These are phyloP conservation scores for Spathaspora sp. DNA, from an alignment of 1,139 yeast species.

Conservation along the genomic window DNA sequence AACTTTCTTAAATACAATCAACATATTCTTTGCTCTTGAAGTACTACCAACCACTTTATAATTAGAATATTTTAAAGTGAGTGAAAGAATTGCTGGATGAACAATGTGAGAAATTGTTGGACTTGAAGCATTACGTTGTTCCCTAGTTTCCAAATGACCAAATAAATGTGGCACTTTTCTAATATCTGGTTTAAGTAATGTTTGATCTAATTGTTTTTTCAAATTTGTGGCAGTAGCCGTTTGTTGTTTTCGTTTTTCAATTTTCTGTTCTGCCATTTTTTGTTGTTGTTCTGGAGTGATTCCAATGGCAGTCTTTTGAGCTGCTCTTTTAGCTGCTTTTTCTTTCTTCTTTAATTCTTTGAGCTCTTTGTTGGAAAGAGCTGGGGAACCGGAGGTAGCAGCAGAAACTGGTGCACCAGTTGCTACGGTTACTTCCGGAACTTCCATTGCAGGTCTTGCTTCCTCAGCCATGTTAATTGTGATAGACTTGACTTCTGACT, in stretches of 20 bases:
- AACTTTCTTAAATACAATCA: conserved; percentile 79
- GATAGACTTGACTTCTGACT: not conserved
- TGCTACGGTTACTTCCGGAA: conserved; percentile 1
- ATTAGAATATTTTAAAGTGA: conserved; percentile 79
- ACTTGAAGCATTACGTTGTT: conserved; percentile 69
- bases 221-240: conserved; percentile 48
- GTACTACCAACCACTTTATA: conserved; percentile 89
- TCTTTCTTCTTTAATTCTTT: conserved; percentile 87
- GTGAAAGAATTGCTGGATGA: conserved; percentile 80
- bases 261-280: conserved; percentile 40
- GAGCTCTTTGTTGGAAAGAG: conserved; percentile 78
- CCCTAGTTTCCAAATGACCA: conserved; percentile 84
- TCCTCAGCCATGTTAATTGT: conserved; percentile 5
- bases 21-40: conserved; percentile 81
- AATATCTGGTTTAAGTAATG: conserved; percentile 45
- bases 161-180: conserved; percentile 64
- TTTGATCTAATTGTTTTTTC: conserved; percentile 56
- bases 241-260: conserved; percentile 35
- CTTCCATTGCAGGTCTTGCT: conserved; percentile 5
- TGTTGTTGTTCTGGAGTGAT: conserved; percentile 46
- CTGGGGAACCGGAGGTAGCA: conserved; percentile 9
- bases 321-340: conserved; percentile 86
- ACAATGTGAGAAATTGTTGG: conserved; percentile 67
- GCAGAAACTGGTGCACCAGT: conserved; percentile 7
- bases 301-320: conserved; percentile 57